A percentile compares a stretch with the other conserved stretches of the same genome.
phyloP scores from a whole-genome alignment of 2,329 filamentous ascomycete species.

The Didymella arachidicola region DNA sequence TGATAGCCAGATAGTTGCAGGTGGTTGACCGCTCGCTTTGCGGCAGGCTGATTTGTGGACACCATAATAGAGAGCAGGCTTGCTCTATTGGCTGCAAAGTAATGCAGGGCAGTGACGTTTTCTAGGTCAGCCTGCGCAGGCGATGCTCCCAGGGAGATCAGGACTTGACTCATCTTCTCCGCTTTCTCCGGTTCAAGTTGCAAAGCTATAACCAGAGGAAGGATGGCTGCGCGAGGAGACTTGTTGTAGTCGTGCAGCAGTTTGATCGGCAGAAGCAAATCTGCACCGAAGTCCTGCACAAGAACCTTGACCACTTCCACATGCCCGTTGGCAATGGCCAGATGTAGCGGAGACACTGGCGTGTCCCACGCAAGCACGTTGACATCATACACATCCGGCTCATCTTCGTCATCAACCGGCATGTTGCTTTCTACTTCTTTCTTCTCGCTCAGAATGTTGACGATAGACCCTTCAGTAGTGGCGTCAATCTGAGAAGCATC shows the following conservation, averaged over 20 bases:
- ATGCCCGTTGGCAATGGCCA: conserved; percentile 79
- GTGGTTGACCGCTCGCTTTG: conserved; percentile 72
- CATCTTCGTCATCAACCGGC: conserved; percentile 64
- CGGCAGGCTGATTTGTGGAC: conserved; percentile 68
- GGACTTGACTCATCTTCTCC: conserved; percentile 67
- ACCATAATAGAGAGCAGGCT: conserved; percentile 53
- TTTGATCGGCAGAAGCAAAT: conserved; percentile 78
- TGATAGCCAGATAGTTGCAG: conserved; percentile 55
- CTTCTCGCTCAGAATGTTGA: conserved; percentile 61
- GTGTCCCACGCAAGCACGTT: conserved; percentile 83
- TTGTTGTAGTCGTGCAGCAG: conserved; percentile 59
- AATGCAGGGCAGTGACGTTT: conserved; percentile 70
- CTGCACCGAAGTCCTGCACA: conserved; percentile 75
- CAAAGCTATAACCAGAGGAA: conserved; percentile 74
- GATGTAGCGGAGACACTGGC: conserved; percentile 75
- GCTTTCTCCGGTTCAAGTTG: conserved; percentile 69
- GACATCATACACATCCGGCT: conserved; percentile 81
- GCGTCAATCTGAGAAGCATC: conserved; percentile 46
- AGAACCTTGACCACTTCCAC: conserved; percentile 72
- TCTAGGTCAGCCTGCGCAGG: conserved; percentile 74
- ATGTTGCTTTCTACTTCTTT: conserved; percentile 55
- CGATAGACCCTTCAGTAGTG: conserved; percentile 78
- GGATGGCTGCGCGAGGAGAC: conserved; percentile 65
- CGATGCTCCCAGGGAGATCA: conserved; percentile 75
- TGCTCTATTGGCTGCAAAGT: conserved; percentile 27